Conservation (phyloP, 768 basidiomycete species). For the Tricholoma furcatifolium region DNA sequence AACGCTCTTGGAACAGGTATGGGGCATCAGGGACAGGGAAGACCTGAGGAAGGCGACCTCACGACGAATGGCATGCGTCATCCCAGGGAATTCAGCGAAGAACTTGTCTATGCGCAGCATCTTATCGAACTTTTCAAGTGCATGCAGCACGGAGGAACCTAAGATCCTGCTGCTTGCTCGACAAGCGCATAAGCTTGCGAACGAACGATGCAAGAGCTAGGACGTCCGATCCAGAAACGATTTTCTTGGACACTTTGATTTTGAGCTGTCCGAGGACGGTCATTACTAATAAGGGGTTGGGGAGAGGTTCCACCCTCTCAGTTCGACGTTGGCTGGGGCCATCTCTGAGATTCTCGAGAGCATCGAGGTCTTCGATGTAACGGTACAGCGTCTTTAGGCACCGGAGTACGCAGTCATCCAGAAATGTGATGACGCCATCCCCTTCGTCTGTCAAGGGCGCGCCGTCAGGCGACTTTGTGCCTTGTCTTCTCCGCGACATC, state of each 20-base stretch:
- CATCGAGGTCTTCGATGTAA: conserved; percentile 73
- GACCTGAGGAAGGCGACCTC: conserved; percentile 44
- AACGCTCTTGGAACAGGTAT: too few relatives aligned
- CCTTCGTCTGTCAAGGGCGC: conserved; percentile 54
- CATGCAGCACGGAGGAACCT: conserved; percentile 34
- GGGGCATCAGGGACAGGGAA: too few relatives aligned
- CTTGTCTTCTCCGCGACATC: conserved; percentile 29
- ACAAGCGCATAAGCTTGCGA: conserved; percentile 59
- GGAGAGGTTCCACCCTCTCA: conserved; percentile 32
- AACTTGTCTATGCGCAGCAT: conserved; percentile 27
- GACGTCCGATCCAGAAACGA: conserved; percentile 57
- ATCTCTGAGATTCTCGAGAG: conserved; percentile 23
- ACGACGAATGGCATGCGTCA: conserved; percentile 39
- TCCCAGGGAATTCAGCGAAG: conserved; percentile 31
- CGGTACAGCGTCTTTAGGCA: conserved; percentile 82
- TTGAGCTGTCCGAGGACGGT: conserved; percentile 76
- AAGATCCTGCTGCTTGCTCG: conserved; percentile 50
- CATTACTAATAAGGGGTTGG: conserved; percentile 80
- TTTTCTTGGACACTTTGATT: conserved; percentile 59
- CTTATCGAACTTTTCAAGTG: conserved; percentile 35
- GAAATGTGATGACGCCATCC: conserved; percentile 57
- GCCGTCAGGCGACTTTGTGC: conserved; percentile 49
- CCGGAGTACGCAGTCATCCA: conserved; percentile 85
- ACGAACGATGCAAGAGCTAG: conserved; percentile 64
- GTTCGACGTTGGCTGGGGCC: background rate